phyloP scores from a whole-genome alignment of 768 basidiomycete species.

The Leccinellum albellum region DNA sequence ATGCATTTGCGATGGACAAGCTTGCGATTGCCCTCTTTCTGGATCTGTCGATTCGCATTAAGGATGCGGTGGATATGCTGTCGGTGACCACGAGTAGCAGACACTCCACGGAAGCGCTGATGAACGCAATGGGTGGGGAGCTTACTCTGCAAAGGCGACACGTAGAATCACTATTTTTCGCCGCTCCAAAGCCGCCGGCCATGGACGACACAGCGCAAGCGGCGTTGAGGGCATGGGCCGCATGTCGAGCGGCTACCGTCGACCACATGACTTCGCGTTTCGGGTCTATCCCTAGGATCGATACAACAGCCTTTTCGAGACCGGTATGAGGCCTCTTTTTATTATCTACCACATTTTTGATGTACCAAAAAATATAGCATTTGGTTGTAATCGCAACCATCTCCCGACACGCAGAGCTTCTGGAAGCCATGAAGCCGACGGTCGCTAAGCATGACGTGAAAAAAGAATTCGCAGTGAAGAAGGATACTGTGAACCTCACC shows the following conservation, averaged over 20 bases:
- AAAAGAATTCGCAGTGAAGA: constrained; percentile 22
- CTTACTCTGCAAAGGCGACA: constrained; percentile 21
- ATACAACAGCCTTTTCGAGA: constrained; percentile 25
- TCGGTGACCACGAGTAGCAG: constrained; percentile 29
- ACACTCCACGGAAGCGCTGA: constrained; percentile 33
- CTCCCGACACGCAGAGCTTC: constrained; percentile 41
- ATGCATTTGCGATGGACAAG: constrained; percentile 46
- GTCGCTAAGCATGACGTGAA: constrained; percentile 41
- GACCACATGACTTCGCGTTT: constrained; percentile 16
- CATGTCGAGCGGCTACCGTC: constrained; percentile 34
- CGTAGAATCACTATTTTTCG: constrained; percentile 31
- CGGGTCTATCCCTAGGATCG: constrained; percentile 14
- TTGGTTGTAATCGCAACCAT: constrained; percentile 46
- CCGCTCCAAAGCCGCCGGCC: constrained; percentile 15
- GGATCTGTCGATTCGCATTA: constrained; percentile 37
- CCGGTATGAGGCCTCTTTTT: constrained; percentile 23
- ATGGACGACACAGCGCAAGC: constrained; percentile 12
- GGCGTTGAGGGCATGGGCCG: constrained; percentile 45
- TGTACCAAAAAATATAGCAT: constrained; percentile 26
- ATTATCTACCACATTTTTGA: neutral
- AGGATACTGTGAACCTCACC: constrained; percentile 31
- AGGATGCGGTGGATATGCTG: constrained; percentile 39
- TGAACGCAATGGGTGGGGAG: constrained; percentile 39
- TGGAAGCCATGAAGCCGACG: constrained; percentile 47
- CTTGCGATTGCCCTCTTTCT: constrained; percentile 37